Evolutionary conservation across 129 eudicot genomes (phyloP).

Genomic region (Flaveria bidentis): DNA sequence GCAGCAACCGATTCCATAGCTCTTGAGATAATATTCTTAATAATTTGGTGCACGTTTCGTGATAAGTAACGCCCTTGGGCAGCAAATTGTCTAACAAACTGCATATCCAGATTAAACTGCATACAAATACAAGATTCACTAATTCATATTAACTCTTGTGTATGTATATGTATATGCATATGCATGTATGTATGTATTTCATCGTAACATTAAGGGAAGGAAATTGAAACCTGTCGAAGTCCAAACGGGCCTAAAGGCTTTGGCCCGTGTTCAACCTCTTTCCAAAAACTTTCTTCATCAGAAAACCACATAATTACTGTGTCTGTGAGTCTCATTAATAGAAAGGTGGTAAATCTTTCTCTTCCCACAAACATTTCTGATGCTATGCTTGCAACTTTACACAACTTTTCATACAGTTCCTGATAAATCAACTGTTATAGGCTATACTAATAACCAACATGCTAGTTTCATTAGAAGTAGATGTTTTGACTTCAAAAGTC

Average conservation of each 20-base stretch:
- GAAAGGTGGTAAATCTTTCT: constrained; percentile 85
- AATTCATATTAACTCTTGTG: background rate
- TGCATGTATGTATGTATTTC: background rate
- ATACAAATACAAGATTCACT: constrained; percentile 9
- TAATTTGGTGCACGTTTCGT: constrained; percentile 68
- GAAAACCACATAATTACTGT: constrained; percentile 89
- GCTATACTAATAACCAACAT: background rate
- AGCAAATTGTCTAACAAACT: constrained; percentile 70
- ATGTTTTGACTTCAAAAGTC: background rate
- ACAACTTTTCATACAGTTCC: constrained; percentile 72
- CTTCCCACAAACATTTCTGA: constrained; percentile 82
- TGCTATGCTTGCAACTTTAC: constrained; percentile 55
- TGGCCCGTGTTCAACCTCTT: constrained; percentile 69
- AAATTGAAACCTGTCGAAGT: constrained; percentile 72
- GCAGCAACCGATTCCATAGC: constrained; percentile 67
- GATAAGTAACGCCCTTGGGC: constrained; percentile 87
- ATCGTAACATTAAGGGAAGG: background rate
- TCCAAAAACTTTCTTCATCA: constrained; percentile 93
- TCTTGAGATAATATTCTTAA: constrained; percentile 66
- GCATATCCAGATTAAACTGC: constrained; percentile 94
- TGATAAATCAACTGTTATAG: constrained; percentile 22
- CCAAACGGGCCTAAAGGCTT: constrained; percentile 82
- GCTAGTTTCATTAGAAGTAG: background rate
- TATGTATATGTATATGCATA: no score
- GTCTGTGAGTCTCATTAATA: constrained; percentile 89